Conservation (phyloP, 371 early-diverging fungal genomes). For the Coemansia sp. region DNA sequence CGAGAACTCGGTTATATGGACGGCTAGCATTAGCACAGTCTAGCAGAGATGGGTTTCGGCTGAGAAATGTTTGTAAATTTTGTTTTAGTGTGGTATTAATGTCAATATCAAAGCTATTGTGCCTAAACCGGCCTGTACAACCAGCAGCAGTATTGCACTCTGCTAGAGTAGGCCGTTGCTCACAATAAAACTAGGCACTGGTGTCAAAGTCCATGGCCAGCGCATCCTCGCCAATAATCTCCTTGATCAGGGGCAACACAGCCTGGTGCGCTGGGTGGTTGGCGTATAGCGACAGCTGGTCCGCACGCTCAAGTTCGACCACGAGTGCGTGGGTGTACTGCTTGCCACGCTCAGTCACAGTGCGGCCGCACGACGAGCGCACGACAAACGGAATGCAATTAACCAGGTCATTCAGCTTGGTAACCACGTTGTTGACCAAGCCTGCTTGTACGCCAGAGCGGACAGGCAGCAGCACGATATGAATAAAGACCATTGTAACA, state of each 20-base stretch:
- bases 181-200: too few species aligned
- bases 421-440: conserved; percentile 23
- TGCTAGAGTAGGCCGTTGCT: too few species aligned
- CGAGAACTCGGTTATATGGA: too few species aligned
- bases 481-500: conserved; percentile 25
- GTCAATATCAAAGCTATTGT: too few species aligned
- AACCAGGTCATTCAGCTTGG: conserved; percentile 19
- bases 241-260: conserved; percentile 23
- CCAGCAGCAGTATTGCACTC: too few species aligned
- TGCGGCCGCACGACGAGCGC: conserved; percentile 28
- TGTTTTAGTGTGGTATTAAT: too few species aligned
- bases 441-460: conserved; percentile 13
- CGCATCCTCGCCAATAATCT: conserved; percentile 25
- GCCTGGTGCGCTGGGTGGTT: conserved; percentile 32
- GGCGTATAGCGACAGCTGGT: conserved; percentile 27
- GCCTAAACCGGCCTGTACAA: too few species aligned
- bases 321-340: conserved; percentile 40
- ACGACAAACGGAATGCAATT: conserved; percentile 27
- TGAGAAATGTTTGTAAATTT: too few species aligned
- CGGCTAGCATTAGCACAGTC: too few species aligned
- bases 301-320: conserved; percentile 32
- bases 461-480: conserved; percentile 36
- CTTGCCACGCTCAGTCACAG: conserved; percentile 34
- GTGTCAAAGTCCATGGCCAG: conserved; percentile 38
- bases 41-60: too few species aligned